These are phyloP conservation scores for Phytophthora podocarpi DNA, from an alignment of 352 stramenopile genomes.

Conservation along the genomic window DNA sequence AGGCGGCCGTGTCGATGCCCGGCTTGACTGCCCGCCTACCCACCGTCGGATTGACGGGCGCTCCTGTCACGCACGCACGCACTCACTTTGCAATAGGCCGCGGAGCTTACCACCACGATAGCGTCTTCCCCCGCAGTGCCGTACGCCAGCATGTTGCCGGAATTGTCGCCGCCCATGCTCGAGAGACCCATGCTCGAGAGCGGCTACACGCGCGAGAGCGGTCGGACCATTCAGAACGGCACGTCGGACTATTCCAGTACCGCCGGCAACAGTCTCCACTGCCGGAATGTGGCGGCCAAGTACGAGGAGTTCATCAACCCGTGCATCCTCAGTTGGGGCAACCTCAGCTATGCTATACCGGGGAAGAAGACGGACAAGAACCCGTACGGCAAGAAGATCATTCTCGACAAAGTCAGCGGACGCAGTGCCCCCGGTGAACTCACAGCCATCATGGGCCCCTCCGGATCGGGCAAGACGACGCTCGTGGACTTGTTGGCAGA, in stretches of 20 bases:
- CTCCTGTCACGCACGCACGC: no score
- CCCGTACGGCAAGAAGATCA: conserved; percentile 35
- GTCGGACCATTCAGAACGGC: conserved; percentile 11
- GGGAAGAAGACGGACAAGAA: neutral
- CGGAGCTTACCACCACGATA: neutral
- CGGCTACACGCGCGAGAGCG: conserved; percentile 30
- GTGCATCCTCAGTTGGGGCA: conserved; percentile 17
- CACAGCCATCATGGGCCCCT: conserved; percentile 71
- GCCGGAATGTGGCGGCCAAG: conserved; percentile 15
- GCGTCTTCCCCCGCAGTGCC: conserved; percentile 19
- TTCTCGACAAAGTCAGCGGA: conserved; percentile 62
- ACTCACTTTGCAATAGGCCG: conserved; percentile 22
- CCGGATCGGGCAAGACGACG: conserved; percentile 65
- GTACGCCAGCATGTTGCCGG: conserved; percentile 21
- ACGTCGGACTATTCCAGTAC: conserved; percentile 26
- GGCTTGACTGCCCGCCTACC: neutral
- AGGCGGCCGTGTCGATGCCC: conserved; percentile 14
- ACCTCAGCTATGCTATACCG: conserved; percentile 14
- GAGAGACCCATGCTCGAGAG: conserved; percentile 24
- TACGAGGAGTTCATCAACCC: conserved; percentile 30
- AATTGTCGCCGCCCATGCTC: conserved; percentile 31
- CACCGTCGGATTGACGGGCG: no score
- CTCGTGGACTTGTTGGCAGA: conserved; percentile 69
- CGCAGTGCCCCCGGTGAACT: conserved; percentile 56
- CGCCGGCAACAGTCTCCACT: conserved; percentile 20